Evolutionary conservation across 306 rosid species (phyloP).

Genomic region (Lathyrus oleraceus): DNA sequence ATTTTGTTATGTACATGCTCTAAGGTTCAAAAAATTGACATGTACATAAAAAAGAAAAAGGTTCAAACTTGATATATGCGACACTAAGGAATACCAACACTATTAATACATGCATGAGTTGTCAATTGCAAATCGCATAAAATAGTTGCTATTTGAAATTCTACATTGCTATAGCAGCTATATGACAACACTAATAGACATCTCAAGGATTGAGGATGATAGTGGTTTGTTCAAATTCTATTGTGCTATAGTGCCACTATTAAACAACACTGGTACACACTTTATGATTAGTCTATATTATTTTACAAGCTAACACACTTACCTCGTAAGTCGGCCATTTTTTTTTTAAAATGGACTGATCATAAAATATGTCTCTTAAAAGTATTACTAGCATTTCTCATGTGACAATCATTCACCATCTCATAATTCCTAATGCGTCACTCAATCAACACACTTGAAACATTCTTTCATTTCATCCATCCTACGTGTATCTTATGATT

Average conservation of each 20-base stretch:
- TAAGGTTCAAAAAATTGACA: constrained; percentile 13
- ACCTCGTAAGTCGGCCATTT: not conserved
- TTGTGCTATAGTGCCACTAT: not conserved
- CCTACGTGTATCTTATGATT: not conserved
- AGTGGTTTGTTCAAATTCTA: not conserved
- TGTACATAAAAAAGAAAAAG: not conserved
- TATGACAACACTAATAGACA: not conserved
- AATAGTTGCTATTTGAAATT: not conserved
- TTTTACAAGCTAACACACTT: not conserved
- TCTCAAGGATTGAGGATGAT: not conserved
- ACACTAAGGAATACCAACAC: not conserved
- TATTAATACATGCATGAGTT: not conserved
- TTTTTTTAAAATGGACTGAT: not conserved
- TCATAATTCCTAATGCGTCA: constrained; percentile 13
- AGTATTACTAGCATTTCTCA: not conserved
- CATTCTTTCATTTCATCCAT: not conserved
- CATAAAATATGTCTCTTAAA: not conserved
- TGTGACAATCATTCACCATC: not conserved
- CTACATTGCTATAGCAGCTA: not conserved
- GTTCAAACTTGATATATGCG: not conserved
- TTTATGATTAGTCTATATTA: not conserved
- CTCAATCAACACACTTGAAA: constrained; percentile 15
- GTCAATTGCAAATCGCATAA: not conserved
- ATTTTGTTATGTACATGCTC: not conserved
- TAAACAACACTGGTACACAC: not conserved